These are phyloP conservation scores for Pseudocercospora fuligena DNA, from an alignment of 2,329 filamentous ascomycete species.

Conservation along the genomic window DNA sequence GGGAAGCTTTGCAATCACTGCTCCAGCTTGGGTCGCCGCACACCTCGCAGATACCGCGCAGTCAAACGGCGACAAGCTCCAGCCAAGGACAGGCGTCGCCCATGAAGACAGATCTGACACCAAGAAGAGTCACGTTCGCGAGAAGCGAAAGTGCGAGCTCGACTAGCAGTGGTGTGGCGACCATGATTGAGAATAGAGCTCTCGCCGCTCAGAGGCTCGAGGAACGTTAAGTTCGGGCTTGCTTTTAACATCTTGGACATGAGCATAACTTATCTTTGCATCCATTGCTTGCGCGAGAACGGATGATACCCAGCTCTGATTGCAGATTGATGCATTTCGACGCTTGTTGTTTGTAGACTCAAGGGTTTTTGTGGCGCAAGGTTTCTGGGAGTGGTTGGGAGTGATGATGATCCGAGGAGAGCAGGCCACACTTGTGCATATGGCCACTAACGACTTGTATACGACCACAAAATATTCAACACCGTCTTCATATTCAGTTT, in stretches of 20 bases:
- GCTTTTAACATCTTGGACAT: conserved; percentile 5
- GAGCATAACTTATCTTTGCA: conserved; percentile 18
- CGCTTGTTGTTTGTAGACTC: conserved; percentile 7
- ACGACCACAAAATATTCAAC: conserved; percentile 5
- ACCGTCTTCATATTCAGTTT: neutral
- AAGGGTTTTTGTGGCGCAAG: neutral
- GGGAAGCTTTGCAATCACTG: conserved; percentile 79
- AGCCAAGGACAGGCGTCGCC: conserved; percentile 33
- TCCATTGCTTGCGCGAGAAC: conserved; percentile 20
- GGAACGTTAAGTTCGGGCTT: conserved; percentile 4
- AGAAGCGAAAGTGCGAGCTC: conserved; percentile 34
- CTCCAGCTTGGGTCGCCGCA: conserved; percentile 71
- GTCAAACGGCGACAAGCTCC: conserved; percentile 22
- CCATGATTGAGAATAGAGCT: conserved; percentile 21
- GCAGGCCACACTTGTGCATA: conserved; percentile 10
- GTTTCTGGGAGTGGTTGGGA: neutral
- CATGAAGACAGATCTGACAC: conserved; percentile 30
- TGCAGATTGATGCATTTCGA: conserved; percentile 8
- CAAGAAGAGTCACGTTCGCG: conserved; percentile 36
- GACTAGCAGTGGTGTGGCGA: conserved; percentile 19
- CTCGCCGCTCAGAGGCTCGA: conserved; percentile 19
- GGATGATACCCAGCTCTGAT: conserved; percentile 29
- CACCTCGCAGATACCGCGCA: conserved; percentile 45
- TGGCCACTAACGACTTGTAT: conserved; percentile 11
- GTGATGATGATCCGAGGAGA: conserved; percentile 7